These are phyloP conservation scores for Cercophora scortea DNA, from an alignment of 495 filamentous ascomycete species.

Conservation along the genomic window DNA sequence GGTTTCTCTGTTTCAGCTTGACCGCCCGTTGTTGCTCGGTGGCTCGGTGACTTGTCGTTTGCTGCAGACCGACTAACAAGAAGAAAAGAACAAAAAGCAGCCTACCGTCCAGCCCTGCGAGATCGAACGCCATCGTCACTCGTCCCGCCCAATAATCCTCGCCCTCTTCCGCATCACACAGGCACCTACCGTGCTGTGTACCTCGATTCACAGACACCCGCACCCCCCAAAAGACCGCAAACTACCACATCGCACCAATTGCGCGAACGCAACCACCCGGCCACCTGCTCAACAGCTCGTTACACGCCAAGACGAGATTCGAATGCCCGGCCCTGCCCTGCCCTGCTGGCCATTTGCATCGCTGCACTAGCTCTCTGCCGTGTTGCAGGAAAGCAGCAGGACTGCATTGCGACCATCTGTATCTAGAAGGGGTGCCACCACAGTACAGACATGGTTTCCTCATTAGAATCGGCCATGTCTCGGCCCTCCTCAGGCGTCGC, in stretches of 20 bases:
- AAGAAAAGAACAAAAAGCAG: constrained; percentile 9
- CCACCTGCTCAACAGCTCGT: constrained; percentile 2
- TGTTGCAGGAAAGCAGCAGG: constrained; percentile 13
- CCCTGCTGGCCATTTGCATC: constrained; percentile 2
- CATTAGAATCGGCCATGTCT: constrained; percentile 31
- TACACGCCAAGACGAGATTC: background rate
- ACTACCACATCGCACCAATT: background rate
- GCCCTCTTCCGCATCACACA: constrained; percentile 1
- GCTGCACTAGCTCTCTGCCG: constrained; percentile 9
- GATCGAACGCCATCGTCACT: constrained; percentile 1
- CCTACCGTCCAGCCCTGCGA: constrained; percentile 11
- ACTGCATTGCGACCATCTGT: constrained; percentile 6
- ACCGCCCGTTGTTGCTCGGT: background rate
- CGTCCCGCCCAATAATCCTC: background rate
- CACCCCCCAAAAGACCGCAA: background rate
- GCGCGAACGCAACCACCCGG: background rate
- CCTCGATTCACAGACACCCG: background rate
- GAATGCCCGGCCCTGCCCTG: constrained; percentile 8
- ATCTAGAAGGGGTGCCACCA: background rate
- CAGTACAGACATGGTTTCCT: constrained; percentile 12
- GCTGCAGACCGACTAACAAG: constrained; percentile 1
- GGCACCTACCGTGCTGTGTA: too few relatives aligned
- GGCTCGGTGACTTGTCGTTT: background rate
- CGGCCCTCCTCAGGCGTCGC: constrained; percentile 29
- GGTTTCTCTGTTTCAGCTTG: constrained; percentile 12